phyloP scores from a whole-genome alignment of 306 rosid genomes.

The Vigna reflexopilosa region DNA sequence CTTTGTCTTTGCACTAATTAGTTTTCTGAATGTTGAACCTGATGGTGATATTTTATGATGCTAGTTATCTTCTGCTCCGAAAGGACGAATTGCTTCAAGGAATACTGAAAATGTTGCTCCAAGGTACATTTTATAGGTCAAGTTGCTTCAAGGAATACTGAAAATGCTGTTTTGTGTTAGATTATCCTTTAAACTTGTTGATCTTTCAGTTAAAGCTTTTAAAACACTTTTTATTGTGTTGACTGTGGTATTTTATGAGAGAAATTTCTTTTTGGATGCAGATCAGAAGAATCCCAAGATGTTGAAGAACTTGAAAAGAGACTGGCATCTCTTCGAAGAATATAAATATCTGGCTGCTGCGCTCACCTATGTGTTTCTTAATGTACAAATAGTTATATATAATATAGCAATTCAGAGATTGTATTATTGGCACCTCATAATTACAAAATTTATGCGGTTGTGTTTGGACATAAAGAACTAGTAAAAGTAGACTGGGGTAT shows the following conservation, averaged over 20 bases:
- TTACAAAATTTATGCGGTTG: neutral
- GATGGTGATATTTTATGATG: slow-evolving; percentile 36
- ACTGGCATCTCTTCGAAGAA: slow-evolving; percentile 86
- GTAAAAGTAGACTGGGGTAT: neutral
- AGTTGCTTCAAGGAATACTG: neutral
- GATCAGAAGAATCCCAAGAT: slow-evolving; percentile 68
- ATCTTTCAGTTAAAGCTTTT: neutral
- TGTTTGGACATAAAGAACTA: slow-evolving; percentile 24
- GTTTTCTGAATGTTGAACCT: slow-evolving; percentile 32
- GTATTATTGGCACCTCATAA: slow-evolving; percentile 30
- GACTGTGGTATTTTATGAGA: neutral
- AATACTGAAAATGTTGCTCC: slow-evolving; percentile 63
- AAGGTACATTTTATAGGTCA: slow-evolving; percentile 46
- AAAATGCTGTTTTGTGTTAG: neutral
- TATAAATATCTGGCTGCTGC: slow-evolving; percentile 44
- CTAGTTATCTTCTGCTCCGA: slow-evolving; percentile 96
- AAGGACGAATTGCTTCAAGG: slow-evolving; percentile 89
- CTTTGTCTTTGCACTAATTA: slow-evolving; percentile 9
- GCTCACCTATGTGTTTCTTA: slow-evolving; percentile 25
- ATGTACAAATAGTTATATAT: slow-evolving; percentile 49
- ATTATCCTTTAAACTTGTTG: neutral
- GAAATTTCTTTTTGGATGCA: slow-evolving; percentile 41
- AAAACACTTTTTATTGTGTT: neutral
- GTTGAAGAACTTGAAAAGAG: slow-evolving; percentile 96
- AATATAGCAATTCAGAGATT: slow-evolving; percentile 28